These are phyloP conservation scores for Aspergillus sp. DNA, from an alignment of 2,329 filamentous ascomycete genomes.

Conservation along the genomic window DNA sequence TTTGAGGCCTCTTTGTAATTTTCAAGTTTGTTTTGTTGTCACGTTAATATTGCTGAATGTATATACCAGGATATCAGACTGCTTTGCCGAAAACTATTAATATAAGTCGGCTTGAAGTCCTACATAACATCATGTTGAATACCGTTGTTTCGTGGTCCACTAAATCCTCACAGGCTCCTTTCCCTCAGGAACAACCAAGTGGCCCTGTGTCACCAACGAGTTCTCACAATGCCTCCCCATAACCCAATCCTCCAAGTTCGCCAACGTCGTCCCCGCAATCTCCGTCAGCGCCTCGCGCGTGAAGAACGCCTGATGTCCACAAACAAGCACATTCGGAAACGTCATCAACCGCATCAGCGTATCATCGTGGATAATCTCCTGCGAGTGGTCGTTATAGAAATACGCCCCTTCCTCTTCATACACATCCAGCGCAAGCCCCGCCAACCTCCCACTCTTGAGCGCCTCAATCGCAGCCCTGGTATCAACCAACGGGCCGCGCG, in stretches of 20 bases:
- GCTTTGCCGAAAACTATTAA: neutral
- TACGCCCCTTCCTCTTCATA: constrained; percentile 62
- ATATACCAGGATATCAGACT: constrained; percentile 3
- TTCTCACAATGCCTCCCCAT: constrained; percentile 27
- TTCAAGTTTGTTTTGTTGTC: neutral
- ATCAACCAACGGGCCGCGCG: constrained; percentile 64
- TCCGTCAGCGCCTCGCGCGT: constrained; percentile 64
- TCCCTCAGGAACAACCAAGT: constrained; percentile 25
- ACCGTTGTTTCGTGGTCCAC: neutral
- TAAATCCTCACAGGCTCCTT: constrained; percentile 33
- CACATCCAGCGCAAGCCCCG: constrained; percentile 66
- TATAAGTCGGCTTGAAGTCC: neutral
- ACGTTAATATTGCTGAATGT: neutral
- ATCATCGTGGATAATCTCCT: constrained; percentile 66
- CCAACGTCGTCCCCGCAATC: constrained; percentile 61
- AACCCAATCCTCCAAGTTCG: constrained; percentile 51
- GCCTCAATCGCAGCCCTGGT: constrained; percentile 60
- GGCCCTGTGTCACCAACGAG: constrained; percentile 30
- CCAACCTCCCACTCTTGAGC: constrained; percentile 61
- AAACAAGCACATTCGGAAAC: constrained; percentile 67
- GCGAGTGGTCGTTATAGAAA: constrained; percentile 67
- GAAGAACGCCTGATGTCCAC: constrained; percentile 70
- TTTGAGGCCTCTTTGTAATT: constrained; percentile 32
- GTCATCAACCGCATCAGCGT: constrained; percentile 65
- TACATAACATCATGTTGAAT: neutral